Conservation (phyloP, 2,329 filamentous ascomycete species). For the Arthrocladium fulminans region DNA sequence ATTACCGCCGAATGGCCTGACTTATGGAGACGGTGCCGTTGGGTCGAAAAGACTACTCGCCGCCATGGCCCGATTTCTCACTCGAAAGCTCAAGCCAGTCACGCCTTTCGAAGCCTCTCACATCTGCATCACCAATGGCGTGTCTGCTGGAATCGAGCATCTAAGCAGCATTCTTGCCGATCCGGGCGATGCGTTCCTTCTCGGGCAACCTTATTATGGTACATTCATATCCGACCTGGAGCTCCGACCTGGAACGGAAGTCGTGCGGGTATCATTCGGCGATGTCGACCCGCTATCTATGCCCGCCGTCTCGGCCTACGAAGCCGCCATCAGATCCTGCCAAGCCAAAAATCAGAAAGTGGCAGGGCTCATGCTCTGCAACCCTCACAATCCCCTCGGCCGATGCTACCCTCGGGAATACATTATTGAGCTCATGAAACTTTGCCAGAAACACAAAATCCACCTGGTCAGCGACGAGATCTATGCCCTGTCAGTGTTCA, state of each 20-base stretch:
- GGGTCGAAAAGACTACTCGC: slow-evolving; percentile 24
- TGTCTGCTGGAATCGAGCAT: slow-evolving; percentile 30
- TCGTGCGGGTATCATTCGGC: slow-evolving; percentile 39
- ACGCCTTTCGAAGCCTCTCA: slow-evolving; percentile 24
- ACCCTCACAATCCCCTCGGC: slow-evolving; percentile 47
- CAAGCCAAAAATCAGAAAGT: slow-evolving; percentile 33
- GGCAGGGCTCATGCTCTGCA: slow-evolving; percentile 43
- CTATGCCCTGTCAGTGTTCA: slow-evolving; percentile 47
- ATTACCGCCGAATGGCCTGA: slow-evolving; percentile 24
- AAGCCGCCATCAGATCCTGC: slow-evolving; percentile 34
- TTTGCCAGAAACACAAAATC: slow-evolving; percentile 43
- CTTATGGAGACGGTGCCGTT: slow-evolving; percentile 31
- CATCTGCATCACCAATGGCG: slow-evolving; percentile 29
- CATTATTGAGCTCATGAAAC: slow-evolving; percentile 36
- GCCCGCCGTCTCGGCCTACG: slow-evolving; percentile 38
- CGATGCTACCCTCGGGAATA: slow-evolving; percentile 37
- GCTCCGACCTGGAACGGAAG: slow-evolving; percentile 33
- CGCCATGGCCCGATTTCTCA: slow-evolving; percentile 29
- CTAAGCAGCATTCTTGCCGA: slow-evolving; percentile 28
- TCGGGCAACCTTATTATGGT: slow-evolving; percentile 37
- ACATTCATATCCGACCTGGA: slow-evolving; percentile 41
- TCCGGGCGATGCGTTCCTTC: slow-evolving; percentile 29
- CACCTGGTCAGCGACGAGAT: slow-evolving; percentile 53
- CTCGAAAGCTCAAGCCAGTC: slow-evolving; percentile 25
- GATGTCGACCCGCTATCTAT: slow-evolving; percentile 37